Percentiles rank a stretch among this genome's conserved stretches.
Evolutionary conservation across 2,329 filamentous ascomycete species (phyloP).

Genomic region (Arthroderma sp.): DNA sequence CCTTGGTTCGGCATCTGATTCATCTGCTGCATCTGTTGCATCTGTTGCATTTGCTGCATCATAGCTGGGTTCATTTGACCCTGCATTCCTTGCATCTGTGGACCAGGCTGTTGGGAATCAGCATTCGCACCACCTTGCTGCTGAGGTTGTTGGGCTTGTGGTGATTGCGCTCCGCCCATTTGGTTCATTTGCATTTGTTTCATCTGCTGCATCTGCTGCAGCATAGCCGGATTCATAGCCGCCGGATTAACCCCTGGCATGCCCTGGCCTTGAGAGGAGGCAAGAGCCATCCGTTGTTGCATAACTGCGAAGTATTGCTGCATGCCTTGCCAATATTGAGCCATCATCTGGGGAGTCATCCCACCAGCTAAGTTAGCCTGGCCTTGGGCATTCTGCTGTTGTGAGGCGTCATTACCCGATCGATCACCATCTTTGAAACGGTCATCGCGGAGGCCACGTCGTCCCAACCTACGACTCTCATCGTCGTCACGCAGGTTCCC

Average conservation of each 20-base stretch:
- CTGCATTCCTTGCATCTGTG: constrained; percentile 43
- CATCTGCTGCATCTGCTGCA: constrained; percentile 59
- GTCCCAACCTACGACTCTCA: constrained; percentile 42
- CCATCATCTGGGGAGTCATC: constrained; percentile 95
- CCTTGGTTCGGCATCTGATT: constrained; percentile 34
- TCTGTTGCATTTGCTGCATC: constrained; percentile 62
- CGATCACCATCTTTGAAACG: constrained; percentile 29
- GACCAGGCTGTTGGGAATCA: constrained; percentile 19
- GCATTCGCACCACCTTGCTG: constrained; percentile 23
- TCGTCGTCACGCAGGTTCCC: constrained; percentile 91
- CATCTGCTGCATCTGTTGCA: constrained; percentile 55
- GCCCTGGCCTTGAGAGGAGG: constrained; percentile 30
- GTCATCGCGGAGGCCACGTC: constrained; percentile 34
- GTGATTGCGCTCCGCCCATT: constrained; percentile 36
- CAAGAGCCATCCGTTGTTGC: constrained; percentile 71
- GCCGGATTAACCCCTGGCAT: constrained; percentile 40
- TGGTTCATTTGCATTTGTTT: constrained; percentile 51
- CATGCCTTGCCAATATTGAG: constrained; percentile 97
- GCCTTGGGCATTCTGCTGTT: constrained; percentile 34
- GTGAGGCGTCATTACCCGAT: constrained; percentile 23
- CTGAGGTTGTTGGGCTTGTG: not conserved
- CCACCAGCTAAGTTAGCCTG: constrained; percentile 36
- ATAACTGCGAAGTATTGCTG: constrained; percentile 93
- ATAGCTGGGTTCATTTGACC: constrained; percentile 57
- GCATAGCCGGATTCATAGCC: constrained; percentile 56